Percentiles rank a stretch among this genome's conserved stretches.
Evolutionary conservation across 768 basidiomycete genomes (phyloP).

Genomic region (Suillus americanus): DNA sequence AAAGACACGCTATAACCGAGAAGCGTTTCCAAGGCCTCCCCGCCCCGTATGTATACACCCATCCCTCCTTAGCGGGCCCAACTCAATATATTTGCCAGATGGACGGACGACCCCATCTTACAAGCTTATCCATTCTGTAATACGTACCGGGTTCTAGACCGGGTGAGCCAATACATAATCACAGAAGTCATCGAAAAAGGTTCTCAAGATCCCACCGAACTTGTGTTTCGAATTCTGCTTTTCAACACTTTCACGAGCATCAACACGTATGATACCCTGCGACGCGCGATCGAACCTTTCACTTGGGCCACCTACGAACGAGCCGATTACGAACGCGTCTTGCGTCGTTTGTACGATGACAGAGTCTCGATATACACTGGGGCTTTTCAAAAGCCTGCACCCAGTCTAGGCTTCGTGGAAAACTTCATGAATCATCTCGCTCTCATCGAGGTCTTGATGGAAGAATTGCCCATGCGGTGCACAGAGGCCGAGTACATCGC

Average conservation of each 20-base stretch:
- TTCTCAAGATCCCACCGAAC: slow-evolving; percentile 54
- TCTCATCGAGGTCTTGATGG: slow-evolving; percentile 61
- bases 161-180: slow-evolving; percentile 67
- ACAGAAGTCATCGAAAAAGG: slow-evolving; percentile 69
- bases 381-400: slow-evolving; percentile 72
- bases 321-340: slow-evolving; percentile 50
- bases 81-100: slow-evolving; percentile 38
- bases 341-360: slow-evolving; percentile 38
- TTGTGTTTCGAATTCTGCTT: slow-evolving; percentile 69
- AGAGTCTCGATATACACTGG: slow-evolving; percentile 60
- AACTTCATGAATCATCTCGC: slow-evolving; percentile 62
- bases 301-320: slow-evolving; percentile 63
- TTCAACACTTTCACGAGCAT: slow-evolving; percentile 74
- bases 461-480: slow-evolving; percentile 51
- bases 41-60: slow-evolving; percentile 46
- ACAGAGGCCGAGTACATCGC: slow-evolving; percentile 51
- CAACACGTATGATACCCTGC: slow-evolving; percentile 68
- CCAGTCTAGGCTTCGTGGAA: slow-evolving; percentile 47
- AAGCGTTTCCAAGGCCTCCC: slow-evolving; percentile 48
- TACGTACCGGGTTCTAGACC: slow-evolving; percentile 73
- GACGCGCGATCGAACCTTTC: slow-evolving; percentile 49
- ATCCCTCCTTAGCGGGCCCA: background rate
- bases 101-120: slow-evolving; percentile 68
- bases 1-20: slow-evolving; percentile 58
- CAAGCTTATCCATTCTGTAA: slow-evolving; percentile 65